These are phyloP conservation scores for Pseudodiploospora longispora DNA, from an alignment of 2,329 filamentous ascomycete genomes.

Conservation along the genomic window DNA sequence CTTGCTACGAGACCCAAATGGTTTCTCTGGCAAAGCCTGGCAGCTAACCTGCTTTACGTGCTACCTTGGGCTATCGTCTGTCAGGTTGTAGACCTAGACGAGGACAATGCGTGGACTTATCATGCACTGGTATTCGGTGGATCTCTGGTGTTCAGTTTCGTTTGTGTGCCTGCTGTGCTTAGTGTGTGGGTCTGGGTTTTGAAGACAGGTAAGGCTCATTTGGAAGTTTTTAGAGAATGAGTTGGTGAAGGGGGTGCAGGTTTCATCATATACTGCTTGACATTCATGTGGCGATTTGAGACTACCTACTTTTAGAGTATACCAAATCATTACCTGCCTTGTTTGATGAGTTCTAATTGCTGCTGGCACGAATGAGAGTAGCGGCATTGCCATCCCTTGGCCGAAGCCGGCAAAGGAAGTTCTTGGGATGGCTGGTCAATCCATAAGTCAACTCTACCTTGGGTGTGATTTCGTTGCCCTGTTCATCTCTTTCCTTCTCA, in stretches of 20 bases:
- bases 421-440: constrained; percentile 18
- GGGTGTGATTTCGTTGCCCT: constrained; percentile 27
- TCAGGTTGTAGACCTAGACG: constrained; percentile 37
- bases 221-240: constrained; percentile 26
- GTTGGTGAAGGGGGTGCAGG: no score
- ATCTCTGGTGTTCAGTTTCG: constrained; percentile 59
- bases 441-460: constrained; percentile 18
- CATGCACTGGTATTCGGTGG: constrained; percentile 61
- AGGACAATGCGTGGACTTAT: constrained; percentile 56
- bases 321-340: no score
- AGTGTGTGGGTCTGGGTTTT: constrained; percentile 44
- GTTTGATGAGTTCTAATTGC: no score
- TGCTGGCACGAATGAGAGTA: constrained; percentile 3
- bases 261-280: no score
- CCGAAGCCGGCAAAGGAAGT: constrained; percentile 16
- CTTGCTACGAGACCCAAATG: constrained; percentile 55
- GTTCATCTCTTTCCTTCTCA: constrained; percentile 20
- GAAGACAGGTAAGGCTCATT: constrained; percentile 31
- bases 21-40: constrained; percentile 61
- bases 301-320: no score
- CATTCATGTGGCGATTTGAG: no score
- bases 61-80: constrained; percentile 63
- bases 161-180: constrained; percentile 44
- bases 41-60: constrained; percentile 60
- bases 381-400: constrained; percentile 15